These are phyloP conservation scores for Emericellopsis terricola DNA, from an alignment of 495 filamentous ascomycete genomes.

Conservation along the genomic window DNA sequence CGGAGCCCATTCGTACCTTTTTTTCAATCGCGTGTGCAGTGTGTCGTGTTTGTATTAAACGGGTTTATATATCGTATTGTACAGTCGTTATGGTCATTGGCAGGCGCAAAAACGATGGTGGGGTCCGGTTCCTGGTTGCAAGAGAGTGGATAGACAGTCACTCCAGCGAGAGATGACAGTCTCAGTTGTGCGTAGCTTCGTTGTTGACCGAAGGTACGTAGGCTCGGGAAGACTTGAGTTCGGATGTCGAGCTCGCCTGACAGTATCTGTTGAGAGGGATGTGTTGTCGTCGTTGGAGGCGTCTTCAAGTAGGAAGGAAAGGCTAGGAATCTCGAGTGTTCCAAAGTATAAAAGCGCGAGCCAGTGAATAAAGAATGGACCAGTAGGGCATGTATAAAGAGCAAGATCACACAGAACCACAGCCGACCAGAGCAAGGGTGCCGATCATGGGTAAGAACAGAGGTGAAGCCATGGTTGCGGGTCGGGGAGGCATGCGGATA, in stretches of 20 bases:
- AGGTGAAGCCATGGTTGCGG: neutral
- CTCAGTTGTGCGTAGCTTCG: too few species aligned
- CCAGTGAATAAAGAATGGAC: constrained; percentile 4
- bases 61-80: constrained; percentile 8
- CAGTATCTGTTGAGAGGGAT: too few species aligned
- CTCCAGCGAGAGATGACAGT: too few species aligned
- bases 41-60: constrained; percentile 2
- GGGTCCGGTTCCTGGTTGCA: constrained; percentile 21
- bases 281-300: too few species aligned
- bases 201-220: too few species aligned
- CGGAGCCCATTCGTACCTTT: constrained; percentile 4
- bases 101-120: constrained; percentile 23
- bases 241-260: too few species aligned
- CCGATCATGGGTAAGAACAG: constrained; percentile 1
- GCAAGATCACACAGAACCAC: constrained; percentile 3
- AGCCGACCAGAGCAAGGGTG: neutral
- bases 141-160: constrained; percentile 11
- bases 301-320: too few species aligned
- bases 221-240: too few species aligned
- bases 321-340: constrained; percentile 8
- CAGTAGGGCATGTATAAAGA: constrained; percentile 1
- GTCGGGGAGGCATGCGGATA: neutral
- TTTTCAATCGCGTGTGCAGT: constrained; percentile 1
- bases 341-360: constrained; percentile 1
- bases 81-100: constrained; percentile 2